These are phyloP conservation scores for Trichophyton verrucosum DNA, from an alignment of 2,329 filamentous ascomycete genomes.

Conservation along the genomic window DNA sequence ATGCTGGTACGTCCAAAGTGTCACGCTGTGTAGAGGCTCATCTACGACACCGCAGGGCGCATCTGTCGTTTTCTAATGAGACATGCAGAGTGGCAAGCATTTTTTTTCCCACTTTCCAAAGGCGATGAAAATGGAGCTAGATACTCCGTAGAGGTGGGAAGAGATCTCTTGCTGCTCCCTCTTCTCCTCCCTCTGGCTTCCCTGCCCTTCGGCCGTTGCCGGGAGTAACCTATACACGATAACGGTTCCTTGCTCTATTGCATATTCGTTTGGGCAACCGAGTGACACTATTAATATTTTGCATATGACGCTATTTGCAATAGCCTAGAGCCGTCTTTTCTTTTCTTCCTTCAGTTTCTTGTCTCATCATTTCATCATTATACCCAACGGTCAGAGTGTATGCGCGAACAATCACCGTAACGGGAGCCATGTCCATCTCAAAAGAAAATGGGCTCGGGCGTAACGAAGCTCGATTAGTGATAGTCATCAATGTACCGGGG, in stretches of 20 bases:
- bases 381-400: background rate
- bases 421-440: background rate
- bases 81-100: background rate
- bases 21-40: background rate
- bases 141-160: too few relatives aligned
- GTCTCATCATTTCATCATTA: background rate
- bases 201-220: background rate
- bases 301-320: conserved; percentile 4
- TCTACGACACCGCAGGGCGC: background rate
- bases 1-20: background rate
- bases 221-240: background rate
- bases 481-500: background rate
- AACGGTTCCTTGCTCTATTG: background rate
- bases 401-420: background rate
- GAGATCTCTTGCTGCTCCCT: too few relatives aligned
- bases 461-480: background rate
- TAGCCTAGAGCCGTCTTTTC: background rate
- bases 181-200: too few relatives aligned
- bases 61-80: background rate
- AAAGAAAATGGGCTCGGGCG: background rate
- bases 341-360: background rate
- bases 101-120: background rate
- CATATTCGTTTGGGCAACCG: background rate
- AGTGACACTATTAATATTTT: conserved; percentile 1
- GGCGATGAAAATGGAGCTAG: too few relatives aligned